These are phyloP conservation scores for Mucuna pruriens DNA, from an alignment of 306 rosid species.

Conservation along the genomic window DNA sequence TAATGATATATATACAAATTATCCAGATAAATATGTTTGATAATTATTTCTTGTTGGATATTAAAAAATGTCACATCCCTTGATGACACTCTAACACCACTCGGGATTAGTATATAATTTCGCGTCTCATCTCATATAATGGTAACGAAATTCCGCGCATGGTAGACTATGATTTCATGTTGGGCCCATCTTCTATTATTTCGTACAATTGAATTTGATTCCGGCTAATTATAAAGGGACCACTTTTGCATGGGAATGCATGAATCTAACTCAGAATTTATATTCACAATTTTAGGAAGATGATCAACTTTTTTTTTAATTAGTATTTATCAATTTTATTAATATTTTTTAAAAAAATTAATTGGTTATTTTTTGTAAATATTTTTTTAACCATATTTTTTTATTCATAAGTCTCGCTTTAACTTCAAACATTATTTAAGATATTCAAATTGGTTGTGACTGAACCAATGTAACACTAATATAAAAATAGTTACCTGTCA, in stretches of 20 bases:
- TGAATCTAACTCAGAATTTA: background rate
- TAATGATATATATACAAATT: background rate
- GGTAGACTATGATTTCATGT: background rate
- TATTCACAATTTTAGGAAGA: background rate
- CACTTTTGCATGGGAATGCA: slow-evolving; percentile 16
- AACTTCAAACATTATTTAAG: too few species aligned
- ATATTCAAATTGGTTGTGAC: too few species aligned
- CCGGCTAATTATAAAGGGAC: background rate
- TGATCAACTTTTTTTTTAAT: too few species aligned
- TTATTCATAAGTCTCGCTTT: too few species aligned
- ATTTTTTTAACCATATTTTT: too few species aligned
- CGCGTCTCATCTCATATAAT: background rate
- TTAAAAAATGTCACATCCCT: background rate
- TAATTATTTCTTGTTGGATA: background rate
- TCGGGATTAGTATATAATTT: background rate
- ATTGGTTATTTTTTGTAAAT: too few species aligned
- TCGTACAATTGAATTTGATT: background rate
- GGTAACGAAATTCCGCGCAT: background rate
- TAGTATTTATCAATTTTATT: too few species aligned
- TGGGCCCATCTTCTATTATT: background rate
- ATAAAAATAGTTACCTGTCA: too few species aligned
- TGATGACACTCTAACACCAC: background rate
- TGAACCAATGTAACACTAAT: too few species aligned
- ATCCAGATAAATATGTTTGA: background rate
- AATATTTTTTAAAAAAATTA: too few species aligned